Conservation (phyloP, 108 stramenopile species). For the Skeletonema grethae region DNA sequence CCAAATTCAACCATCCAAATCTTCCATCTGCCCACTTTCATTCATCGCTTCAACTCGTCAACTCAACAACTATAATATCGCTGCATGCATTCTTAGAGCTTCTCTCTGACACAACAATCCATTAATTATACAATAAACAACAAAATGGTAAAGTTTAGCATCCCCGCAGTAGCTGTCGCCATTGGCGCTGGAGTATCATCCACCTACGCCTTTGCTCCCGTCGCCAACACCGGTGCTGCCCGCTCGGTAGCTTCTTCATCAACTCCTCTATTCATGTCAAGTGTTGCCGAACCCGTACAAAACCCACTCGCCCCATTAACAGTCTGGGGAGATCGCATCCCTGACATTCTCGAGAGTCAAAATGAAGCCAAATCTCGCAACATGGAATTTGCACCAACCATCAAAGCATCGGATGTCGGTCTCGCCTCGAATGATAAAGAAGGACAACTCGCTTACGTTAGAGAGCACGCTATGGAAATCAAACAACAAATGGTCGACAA, state of each 20-base stretch:
- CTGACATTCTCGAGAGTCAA: constrained; percentile 64
- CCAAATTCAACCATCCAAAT: not conserved
- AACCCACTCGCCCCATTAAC: constrained; percentile 76
- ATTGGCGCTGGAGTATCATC: constrained; percentile 29
- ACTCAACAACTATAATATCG: not conserved
- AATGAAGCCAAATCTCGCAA: constrained; percentile 37
- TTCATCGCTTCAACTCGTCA: not conserved
- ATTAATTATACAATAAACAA: not conserved
- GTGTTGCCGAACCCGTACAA: constrained; percentile 17
- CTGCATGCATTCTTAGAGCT: not conserved
- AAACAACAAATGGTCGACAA: constrained; percentile 68
- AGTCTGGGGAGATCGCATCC: constrained; percentile 68
- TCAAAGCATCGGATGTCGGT: constrained; percentile 58
- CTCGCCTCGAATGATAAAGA: constrained; percentile 51
- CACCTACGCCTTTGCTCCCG: constrained; percentile 26
- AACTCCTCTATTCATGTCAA: constrained; percentile 9
- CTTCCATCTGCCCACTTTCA: not conserved
- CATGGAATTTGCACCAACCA: constrained; percentile 71
- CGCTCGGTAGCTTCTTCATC: not conserved
- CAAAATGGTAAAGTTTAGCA: constrained; percentile 44
- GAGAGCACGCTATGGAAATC: constrained; percentile 70
- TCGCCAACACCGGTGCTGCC: not conserved
- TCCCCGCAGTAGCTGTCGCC: constrained; percentile 35
- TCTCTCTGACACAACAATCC: not conserved
- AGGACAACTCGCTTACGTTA: constrained; percentile 67